These are phyloP conservation scores for Neonectria hederae DNA, from an alignment of 2,329 filamentous ascomycete genomes.

Conservation along the genomic window DNA sequence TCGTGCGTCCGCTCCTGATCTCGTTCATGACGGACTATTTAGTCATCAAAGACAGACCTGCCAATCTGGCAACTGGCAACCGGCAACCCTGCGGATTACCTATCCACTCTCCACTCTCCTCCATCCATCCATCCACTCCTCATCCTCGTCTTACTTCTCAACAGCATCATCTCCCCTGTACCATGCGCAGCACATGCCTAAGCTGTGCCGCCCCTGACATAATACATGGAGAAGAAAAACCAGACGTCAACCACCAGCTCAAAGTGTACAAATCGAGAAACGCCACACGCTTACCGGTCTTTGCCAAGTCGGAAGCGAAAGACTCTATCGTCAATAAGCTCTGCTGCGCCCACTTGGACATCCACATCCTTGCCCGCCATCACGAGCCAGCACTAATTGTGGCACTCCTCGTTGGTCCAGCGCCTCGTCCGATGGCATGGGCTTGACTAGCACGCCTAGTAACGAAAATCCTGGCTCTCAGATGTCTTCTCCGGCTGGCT, in stretches of 20 bases:
- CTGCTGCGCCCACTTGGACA: constrained; percentile 37
- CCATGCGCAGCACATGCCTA: neutral
- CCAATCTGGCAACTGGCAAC: neutral
- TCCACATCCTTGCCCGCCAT: constrained; percentile 11
- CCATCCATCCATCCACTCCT: neutral
- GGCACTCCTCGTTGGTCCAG: neutral
- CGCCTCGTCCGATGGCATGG: neutral
- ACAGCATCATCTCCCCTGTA: neutral
- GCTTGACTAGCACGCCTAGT: neutral
- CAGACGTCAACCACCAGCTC: neutral
- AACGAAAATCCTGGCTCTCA: neutral
- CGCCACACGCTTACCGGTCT: constrained; percentile 10
- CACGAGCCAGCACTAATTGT: constrained; percentile 2
- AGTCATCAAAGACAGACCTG: neutral
- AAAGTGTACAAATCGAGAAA: neutral
- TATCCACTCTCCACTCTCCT: neutral
- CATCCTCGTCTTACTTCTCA: neutral
- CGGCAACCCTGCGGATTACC: neutral
- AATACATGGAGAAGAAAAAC: neutral
- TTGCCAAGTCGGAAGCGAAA: constrained; percentile 38
- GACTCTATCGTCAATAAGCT: constrained; percentile 42
- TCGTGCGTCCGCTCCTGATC: neutral
- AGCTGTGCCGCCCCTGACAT: neutral
- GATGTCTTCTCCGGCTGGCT: neutral
- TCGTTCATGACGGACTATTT: neutral